Evolutionary conservation across 805 yeast species (phyloP).

Genomic region (Metschnikowia koreensis): DNA sequence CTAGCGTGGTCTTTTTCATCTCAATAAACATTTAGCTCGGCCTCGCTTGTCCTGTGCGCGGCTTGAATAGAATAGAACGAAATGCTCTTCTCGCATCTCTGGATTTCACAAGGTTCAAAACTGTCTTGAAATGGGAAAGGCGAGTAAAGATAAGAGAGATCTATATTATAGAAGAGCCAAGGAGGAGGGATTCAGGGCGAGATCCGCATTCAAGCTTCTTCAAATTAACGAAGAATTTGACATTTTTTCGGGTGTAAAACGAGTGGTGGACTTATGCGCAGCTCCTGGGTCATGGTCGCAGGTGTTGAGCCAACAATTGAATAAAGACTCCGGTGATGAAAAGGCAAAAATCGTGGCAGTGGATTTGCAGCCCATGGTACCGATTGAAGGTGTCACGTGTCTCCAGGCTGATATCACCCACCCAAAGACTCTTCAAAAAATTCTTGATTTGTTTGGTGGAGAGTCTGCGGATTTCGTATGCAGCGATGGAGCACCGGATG

Average conservation of each 20-base stretch:
- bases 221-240: constrained; percentile 91
- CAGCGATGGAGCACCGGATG: constrained; percentile 98
- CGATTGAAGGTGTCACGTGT: constrained; percentile 86
- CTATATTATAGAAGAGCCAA: constrained; percentile 89
- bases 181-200: constrained; percentile 96
- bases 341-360: constrained; percentile 85
- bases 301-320: constrained; percentile 72
- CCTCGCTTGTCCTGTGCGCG: constrained; percentile 1
- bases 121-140: constrained; percentile 62
- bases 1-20: too few relatives aligned
- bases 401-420: constrained; percentile 97
- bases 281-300: constrained; percentile 86
- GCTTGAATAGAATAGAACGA: neutral
- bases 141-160: constrained; percentile 93
- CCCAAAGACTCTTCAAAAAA: constrained; percentile 78
- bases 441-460: constrained; percentile 81
- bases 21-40: neutral
- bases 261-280: constrained; percentile 97
- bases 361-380: constrained; percentile 96
- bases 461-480: constrained; percentile 94
- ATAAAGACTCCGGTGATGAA: constrained; percentile 25
- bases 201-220: constrained; percentile 91
- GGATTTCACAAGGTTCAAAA: neutral
- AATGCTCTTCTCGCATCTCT: constrained; percentile 5
- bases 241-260: constrained; percentile 63